Evolutionary conservation across 1,139 yeast genomes (phyloP), one percentile per base, ranked within the genome.

Genomic region (Hanseniaspora gamundiae): DNA sequence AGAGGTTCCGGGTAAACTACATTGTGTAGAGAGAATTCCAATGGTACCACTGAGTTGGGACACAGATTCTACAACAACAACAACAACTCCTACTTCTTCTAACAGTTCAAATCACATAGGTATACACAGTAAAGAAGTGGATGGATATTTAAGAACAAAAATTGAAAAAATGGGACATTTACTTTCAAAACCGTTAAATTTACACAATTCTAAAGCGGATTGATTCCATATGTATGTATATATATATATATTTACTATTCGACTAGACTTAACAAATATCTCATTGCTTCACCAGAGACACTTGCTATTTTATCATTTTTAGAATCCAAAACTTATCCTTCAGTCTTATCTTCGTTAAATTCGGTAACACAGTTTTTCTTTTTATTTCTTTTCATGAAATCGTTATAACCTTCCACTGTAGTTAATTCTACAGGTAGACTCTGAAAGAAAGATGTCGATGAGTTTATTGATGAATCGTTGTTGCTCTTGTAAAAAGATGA

Each of bases 151-250:
- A 50, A 76, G 93, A 55, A 88, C 98, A 1, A 93, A 93, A 66
- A 84, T 87, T 45, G 95, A 88, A 61, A 73, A 95, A 56, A 93
- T 93, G 99, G 99, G 98, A 0, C 99, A 93, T 64, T 66, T 91
- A 51, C 66, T 86, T 46, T 78, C 77, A 47, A 70, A 73, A 53
- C 85, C 85, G 4, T 62, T 75, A 29, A 64, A 64, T 21, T 52
- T 64, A 31, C 66, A 59, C 39, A 46, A 62, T 4, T 39, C 28
- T 13, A 24, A 33, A 17, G 35, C n/a, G 8, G n/a, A 13, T 9
- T 30, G n/a, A 13, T 9, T n/a, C n/a, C n/a, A n/a, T n/a, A n/a
- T n/a, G n/a, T n/a, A n/a, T n/a, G n/a, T n/a, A n/a, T n/a, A n/a
- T n/a, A n/a, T n/a, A n/a, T n/a, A n/a, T n/a, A 16, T 16, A 6